Conservation (phyloP, 1,284 basidiomycete genomes). For the Leccinum angustisporum region DNA sequence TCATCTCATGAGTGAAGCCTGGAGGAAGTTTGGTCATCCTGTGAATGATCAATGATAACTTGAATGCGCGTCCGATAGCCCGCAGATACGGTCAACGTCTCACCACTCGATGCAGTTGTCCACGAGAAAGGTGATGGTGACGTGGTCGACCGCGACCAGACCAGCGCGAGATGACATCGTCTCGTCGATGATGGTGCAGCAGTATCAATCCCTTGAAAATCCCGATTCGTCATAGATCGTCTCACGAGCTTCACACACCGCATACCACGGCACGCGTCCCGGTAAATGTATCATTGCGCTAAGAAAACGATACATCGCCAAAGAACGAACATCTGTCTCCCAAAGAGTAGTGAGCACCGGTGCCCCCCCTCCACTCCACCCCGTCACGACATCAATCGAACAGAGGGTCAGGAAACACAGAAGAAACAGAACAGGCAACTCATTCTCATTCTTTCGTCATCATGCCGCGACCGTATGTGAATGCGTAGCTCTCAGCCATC, state of each 20-base stretch:
- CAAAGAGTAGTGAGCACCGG: background rate
- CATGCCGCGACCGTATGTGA: conserved; percentile 58
- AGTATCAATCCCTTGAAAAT: background rate
- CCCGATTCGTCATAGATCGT: background rate
- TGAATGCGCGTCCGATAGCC: background rate
- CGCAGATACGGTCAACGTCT: conserved; percentile 4
- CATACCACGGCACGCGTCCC: conserved; percentile 5
- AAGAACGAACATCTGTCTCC: conserved; percentile 8
- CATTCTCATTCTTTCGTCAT: conserved; percentile 16
- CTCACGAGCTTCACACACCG: background rate
- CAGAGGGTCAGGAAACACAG: background rate
- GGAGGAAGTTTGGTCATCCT: conserved; percentile 79
- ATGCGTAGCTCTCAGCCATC: conserved; percentile 59
- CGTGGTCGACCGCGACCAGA: conserved; percentile 43
- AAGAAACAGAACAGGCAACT: background rate
- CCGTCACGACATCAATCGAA: background rate
- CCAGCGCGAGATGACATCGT: conserved; percentile 17
- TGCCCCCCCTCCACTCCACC: background rate
- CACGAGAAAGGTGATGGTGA: conserved; percentile 67
- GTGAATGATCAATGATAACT: background rate
- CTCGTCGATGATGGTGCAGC: background rate
- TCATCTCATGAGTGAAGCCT: conserved; percentile 73
- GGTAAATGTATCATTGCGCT: background rate
- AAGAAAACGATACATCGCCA: conserved; percentile 4
- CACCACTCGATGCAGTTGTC: conserved; percentile 81